phyloP scores from a whole-genome alignment of 805 yeast genomes.

The Candida maltosa region DNA sequence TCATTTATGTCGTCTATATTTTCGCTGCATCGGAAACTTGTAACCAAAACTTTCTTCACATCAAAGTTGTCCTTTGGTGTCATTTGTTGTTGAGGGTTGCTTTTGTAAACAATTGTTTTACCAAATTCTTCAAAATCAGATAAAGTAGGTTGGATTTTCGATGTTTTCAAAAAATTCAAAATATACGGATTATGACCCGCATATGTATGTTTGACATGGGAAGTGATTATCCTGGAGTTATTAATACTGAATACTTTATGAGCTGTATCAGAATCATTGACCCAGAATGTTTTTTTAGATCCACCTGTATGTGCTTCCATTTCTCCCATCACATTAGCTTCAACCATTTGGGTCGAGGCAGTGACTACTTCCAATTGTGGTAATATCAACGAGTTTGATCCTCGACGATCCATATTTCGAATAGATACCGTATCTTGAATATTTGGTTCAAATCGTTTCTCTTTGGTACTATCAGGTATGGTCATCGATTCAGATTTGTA shows the following conservation, averaged over 20 bases:
- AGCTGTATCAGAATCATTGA: constrained; percentile 15
- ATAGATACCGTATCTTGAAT: constrained; percentile 9
- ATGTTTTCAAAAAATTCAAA: constrained; percentile 48
- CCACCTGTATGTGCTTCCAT: constrained; percentile 27
- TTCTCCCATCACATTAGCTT: constrained; percentile 46
- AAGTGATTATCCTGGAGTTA: constrained; percentile 27
- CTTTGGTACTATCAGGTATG: neutral
- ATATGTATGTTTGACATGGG: constrained; percentile 53
- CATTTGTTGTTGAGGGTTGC: constrained; percentile 2
- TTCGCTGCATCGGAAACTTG: constrained; percentile 61
- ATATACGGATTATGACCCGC: constrained; percentile 67
- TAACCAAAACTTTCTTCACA: constrained; percentile 54
- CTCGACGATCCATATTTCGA: constrained; percentile 7
- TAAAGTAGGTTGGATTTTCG: constrained; percentile 54
- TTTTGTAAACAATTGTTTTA: constrained; percentile 8
- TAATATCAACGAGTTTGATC: constrained; percentile 22
- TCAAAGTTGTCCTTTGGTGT: constrained; percentile 5
- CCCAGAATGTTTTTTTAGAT: constrained; percentile 1
- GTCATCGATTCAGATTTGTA: constrained; percentile 33
- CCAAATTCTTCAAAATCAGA: constrained; percentile 73
- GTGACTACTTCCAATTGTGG: constrained; percentile 27
- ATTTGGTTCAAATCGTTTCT: constrained; percentile 1
- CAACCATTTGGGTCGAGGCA: constrained; percentile 38
- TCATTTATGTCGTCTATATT: constrained; percentile 44
- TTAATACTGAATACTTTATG: constrained; percentile 35